These are phyloP conservation scores for Colletotrichum tanaceti DNA, from an alignment of 2,329 filamentous ascomycete genomes.

Conservation along the genomic window DNA sequence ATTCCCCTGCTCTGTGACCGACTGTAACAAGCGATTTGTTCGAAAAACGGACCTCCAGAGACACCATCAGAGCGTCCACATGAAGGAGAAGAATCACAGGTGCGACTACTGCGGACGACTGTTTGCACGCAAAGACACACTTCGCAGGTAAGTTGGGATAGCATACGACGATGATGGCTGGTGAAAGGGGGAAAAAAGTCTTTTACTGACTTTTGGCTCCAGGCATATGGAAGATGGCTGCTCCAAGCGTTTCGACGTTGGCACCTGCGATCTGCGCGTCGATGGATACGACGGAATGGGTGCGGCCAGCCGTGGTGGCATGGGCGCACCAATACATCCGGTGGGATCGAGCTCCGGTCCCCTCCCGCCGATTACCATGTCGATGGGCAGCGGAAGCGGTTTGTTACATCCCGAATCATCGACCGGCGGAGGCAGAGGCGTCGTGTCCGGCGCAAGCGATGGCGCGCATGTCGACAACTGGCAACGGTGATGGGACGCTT, in stretches of 20 bases:
- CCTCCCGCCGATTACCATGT: conserved; percentile 31
- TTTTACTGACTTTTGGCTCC: conserved; percentile 16
- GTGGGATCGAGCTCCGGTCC: conserved; percentile 18
- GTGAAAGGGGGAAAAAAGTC: no score
- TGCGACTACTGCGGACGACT: conserved; percentile 77
- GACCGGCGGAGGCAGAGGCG: conserved; percentile 19
- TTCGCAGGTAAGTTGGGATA: conserved; percentile 71
- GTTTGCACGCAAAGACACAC: conserved; percentile 85
- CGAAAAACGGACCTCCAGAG: conserved; percentile 81
- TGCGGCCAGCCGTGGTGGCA: conserved; percentile 22
- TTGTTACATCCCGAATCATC: conserved; percentile 25
- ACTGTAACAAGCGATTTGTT: conserved; percentile 81
- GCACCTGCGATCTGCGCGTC: conserved; percentile 60
- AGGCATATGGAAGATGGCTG: conserved; percentile 85
- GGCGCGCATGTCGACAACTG: conserved; percentile 26
- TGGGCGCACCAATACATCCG: conserved; percentile 37
- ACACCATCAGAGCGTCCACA: conserved; percentile 75
- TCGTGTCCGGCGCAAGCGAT: conserved; percentile 20
- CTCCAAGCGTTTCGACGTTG: conserved; percentile 72
- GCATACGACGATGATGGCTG: conserved; percentile 1
- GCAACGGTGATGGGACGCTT: conserved; percentile 20
- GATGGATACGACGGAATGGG: conserved; percentile 46
- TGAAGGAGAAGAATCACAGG: conserved; percentile 75
- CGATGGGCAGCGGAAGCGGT: conserved; percentile 15
- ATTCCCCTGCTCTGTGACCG: conserved; percentile 72